Evolutionary conservation across 768 basidiomycete species (phyloP).

Genomic region (Daedalea quercina): DNA sequence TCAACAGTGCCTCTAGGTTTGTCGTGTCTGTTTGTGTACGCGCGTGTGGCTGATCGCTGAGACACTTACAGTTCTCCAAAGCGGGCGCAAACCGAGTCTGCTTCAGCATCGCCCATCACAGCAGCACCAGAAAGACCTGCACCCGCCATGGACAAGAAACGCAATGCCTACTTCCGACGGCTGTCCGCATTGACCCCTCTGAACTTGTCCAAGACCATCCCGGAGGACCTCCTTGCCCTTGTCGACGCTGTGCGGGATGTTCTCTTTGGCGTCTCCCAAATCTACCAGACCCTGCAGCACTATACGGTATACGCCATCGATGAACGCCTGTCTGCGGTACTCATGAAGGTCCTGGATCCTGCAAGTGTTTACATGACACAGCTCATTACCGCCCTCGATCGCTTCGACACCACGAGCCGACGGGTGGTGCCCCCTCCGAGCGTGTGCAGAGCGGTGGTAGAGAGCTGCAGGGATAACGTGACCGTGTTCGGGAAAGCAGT

Average conservation of each 20-base stretch:
- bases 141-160: conserved; percentile 67
- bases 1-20: background rate
- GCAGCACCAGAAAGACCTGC: conserved; percentile 40
- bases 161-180: conserved; percentile 92
- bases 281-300: conserved; percentile 84
- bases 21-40: background rate
- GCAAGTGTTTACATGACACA: conserved; percentile 76
- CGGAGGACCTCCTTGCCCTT: conserved; percentile 58
- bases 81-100: background rate
- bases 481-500: conserved; percentile 85
- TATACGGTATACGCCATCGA: conserved; percentile 80
- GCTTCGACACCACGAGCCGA: conserved; percentile 79
- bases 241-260: conserved; percentile 90
- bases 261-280: conserved; percentile 86
- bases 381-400: conserved; percentile 83
- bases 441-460: conserved; percentile 72
- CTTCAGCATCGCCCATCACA: conserved; percentile 22
- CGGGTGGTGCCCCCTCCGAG: conserved; percentile 59
- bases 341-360: conserved; percentile 82
- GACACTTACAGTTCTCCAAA: conserved; percentile 15
- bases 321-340: conserved; percentile 72
- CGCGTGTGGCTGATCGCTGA: background rate
- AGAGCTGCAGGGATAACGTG: conserved; percentile 80
- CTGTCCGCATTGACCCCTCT: conserved; percentile 69
- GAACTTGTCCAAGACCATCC: conserved; percentile 57